Evolutionary conservation across 139 green algal species (phyloP).

Genomic region (Chlamydomonas applanata): DNA sequence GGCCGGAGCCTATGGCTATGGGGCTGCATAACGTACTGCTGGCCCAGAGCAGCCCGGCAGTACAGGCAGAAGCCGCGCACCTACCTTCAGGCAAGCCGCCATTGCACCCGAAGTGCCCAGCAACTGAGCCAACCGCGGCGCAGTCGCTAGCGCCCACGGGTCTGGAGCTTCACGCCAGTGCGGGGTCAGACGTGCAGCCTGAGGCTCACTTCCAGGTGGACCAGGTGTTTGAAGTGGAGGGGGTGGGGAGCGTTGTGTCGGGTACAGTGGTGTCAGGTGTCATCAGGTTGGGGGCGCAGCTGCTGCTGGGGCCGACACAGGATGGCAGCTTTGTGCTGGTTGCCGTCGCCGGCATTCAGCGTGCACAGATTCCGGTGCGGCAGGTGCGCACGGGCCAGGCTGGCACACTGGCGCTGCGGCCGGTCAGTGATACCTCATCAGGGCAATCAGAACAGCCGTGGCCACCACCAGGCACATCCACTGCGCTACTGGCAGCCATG

Average conservation of each 20-base stretch:
- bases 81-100: no score
- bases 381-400: conserved; percentile 34
- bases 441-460: not conserved
- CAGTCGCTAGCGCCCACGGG: no score
- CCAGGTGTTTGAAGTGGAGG: conserved; percentile 67
- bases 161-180: no score
- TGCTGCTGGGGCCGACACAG: conserved; percentile 68
- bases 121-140: not conserved
- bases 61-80: no score
- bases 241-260: conserved; percentile 73
- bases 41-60: no score
- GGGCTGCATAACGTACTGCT: no score
- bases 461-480: not conserved
- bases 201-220: conserved; percentile 76
- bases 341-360: conserved; percentile 65
- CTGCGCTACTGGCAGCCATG: not conserved
- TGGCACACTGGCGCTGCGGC: conserved; percentile 36
- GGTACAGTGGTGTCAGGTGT: conserved; percentile 66
- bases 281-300: conserved; percentile 53
- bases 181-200: not conserved
- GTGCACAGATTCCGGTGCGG: conserved; percentile 64
- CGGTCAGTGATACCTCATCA: not conserved
- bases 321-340: conserved; percentile 60
- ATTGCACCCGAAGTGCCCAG: not conserved
- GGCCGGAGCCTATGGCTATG: no score